Percentiles rank a stretch among this genome's conserved stretches.
These are phyloP conservation scores for Alternaria atra DNA, from an alignment of 2,329 filamentous ascomycete genomes.

Conservation along the genomic window DNA sequence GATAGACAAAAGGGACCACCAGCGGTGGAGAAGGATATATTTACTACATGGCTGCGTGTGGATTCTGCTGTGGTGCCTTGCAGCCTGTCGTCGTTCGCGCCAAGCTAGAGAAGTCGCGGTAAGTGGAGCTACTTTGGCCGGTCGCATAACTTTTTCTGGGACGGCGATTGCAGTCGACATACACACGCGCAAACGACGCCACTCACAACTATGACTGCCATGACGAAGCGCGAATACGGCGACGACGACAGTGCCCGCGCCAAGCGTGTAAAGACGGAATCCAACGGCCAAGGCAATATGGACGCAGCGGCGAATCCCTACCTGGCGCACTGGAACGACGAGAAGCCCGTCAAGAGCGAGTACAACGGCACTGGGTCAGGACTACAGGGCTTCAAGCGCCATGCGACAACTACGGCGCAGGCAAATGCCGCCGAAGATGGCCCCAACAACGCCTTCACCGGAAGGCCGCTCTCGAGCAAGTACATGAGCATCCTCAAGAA, in stretches of 20 bases:
- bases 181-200: constrained; percentile 14
- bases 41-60: constrained; percentile 21
- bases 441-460: constrained; percentile 86
- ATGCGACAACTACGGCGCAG: constrained; percentile 80
- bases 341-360: constrained; percentile 49
- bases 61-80: constrained; percentile 17
- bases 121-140: constrained; percentile 21
- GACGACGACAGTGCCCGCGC: constrained; percentile 59
- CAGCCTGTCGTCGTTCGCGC: constrained; percentile 21
- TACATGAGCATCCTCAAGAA: constrained; percentile 91
- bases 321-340: constrained; percentile 85
- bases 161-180: constrained; percentile 1
- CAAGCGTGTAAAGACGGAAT: constrained; percentile 59
- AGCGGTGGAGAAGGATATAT: constrained; percentile 9
- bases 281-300: constrained; percentile 46
- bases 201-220: constrained; percentile 41
- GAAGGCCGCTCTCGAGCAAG: constrained; percentile 75
- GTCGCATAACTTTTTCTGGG: constrained; percentile 34
- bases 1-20: constrained; percentile 6
- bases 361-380: constrained; percentile 43
- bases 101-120: constrained; percentile 18
- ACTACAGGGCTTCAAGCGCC: constrained; percentile 74
- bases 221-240: constrained; percentile 65
- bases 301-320: constrained; percentile 79
- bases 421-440: constrained; percentile 80